These are phyloP conservation scores for Acrodontium crateriforme DNA, from an alignment of 2,329 filamentous ascomycete species.

Conservation along the genomic window DNA sequence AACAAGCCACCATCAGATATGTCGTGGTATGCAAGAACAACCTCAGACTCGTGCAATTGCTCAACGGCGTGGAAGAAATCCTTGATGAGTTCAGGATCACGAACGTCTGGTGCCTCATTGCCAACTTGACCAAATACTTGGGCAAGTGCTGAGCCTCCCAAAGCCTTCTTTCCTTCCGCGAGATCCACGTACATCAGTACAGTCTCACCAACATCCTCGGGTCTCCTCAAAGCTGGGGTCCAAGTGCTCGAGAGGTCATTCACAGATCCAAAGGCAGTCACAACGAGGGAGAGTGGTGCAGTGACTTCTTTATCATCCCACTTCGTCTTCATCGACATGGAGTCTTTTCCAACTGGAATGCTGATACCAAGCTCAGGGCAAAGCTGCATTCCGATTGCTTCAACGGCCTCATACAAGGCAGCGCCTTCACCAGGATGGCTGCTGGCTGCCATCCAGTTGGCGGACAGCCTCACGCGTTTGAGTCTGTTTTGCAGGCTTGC, in stretches of 20 bases:
- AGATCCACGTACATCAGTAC: slow-evolving; percentile 85
- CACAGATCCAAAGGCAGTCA: slow-evolving; percentile 80
- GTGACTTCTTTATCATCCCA: slow-evolving; percentile 86
- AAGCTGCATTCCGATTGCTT: slow-evolving; percentile 83
- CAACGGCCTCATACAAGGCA: slow-evolving; percentile 81
- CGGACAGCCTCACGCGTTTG: slow-evolving; percentile 70
- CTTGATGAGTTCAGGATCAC: slow-evolving; percentile 63
- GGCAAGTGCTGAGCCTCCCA: slow-evolving; percentile 83
- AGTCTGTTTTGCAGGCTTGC: slow-evolving; percentile 60
- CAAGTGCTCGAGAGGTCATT: slow-evolving; percentile 74
- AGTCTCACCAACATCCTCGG: slow-evolving; percentile 80
- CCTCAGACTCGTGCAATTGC: slow-evolving; percentile 48
- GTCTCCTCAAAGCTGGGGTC: slow-evolving; percentile 74
- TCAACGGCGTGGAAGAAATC: slow-evolving; percentile 86
- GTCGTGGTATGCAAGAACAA: slow-evolving; percentile 90
- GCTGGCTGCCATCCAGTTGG: slow-evolving; percentile 99
- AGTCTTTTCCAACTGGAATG: slow-evolving; percentile 96
- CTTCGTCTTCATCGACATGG: slow-evolving; percentile 96
- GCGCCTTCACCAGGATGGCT: slow-evolving; percentile 86
- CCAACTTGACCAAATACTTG: slow-evolving; percentile 82
- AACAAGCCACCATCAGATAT: slow-evolving; percentile 85
- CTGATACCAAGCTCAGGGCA: slow-evolving; percentile 82
- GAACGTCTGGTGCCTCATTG: slow-evolving; percentile 72
- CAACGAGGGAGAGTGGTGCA: slow-evolving; percentile 78
- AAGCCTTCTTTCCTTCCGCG: slow-evolving; percentile 60